Evolutionary conservation across 2,329 filamentous ascomycete genomes (phyloP).

Genomic region (Colletotrichum brevisporum): DNA sequence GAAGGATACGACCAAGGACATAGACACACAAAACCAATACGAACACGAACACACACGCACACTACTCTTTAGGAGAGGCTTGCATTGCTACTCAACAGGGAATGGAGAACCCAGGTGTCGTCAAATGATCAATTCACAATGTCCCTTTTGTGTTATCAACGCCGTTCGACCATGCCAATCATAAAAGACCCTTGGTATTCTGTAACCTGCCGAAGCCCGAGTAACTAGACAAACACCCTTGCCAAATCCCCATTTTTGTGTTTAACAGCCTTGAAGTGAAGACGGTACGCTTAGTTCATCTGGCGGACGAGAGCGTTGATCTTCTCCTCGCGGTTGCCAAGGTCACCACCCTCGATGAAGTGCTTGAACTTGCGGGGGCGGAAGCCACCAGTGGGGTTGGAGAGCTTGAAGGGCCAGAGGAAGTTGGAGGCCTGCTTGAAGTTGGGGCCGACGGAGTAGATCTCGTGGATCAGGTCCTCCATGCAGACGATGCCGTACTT

Average conservation of each 20-base stretch:
- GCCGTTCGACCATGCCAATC: constrained; percentile 51
- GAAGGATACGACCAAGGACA: too few species aligned
- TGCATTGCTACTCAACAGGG: constrained; percentile 40
- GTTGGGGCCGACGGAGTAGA: constrained; percentile 98
- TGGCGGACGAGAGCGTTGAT: constrained; percentile 97
- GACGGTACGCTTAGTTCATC: constrained; percentile 84
- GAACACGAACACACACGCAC: constrained; percentile 1
- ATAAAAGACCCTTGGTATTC: constrained; percentile 42
- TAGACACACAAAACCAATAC: background rate
- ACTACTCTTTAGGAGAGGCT: constrained; percentile 32
- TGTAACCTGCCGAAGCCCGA: constrained; percentile 43
- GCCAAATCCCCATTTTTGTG: constrained; percentile 46
- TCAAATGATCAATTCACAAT: constrained; percentile 51
- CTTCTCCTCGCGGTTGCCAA: constrained; percentile 98
- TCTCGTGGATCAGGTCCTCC: constrained; percentile 99
- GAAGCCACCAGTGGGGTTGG: constrained; percentile 98
- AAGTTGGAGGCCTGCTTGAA: constrained; percentile 99
- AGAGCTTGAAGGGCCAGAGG: constrained; percentile 99
- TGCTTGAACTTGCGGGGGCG: constrained; percentile 98
- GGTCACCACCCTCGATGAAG: constrained; percentile 98
- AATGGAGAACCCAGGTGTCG: constrained; percentile 31
- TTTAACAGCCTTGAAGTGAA: constrained; percentile 10
- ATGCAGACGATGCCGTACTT: constrained; percentile 99
- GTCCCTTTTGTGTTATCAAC: constrained; percentile 50
- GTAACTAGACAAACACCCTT: constrained; percentile 45